Evolutionary conservation across 805 yeast genomes (phyloP), one percentile per base, ranked within the genome.

Genomic region (Wickerhamomyces subpelliculosus): DNA sequence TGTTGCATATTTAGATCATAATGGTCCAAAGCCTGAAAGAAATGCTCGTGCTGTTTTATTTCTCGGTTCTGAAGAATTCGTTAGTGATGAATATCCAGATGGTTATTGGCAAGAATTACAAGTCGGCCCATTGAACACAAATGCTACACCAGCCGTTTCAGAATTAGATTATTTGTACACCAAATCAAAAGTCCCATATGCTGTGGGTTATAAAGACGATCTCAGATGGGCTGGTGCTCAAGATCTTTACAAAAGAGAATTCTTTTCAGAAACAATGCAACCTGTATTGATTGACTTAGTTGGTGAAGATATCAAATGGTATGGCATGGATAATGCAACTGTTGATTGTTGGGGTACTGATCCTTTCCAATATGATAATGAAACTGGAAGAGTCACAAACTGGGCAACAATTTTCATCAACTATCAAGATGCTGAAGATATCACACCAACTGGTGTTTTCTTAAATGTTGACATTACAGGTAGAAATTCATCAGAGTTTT

Each of bases 31-130:
- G 13, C 59, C 58, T 24, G 48, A 37, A 8, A 44, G 49, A 32
- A 46, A 45, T 24, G 55, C 55, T 27, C 40, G 38, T 22, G 52
- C 54, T 7, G 40, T 39, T 7, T n/a, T 51, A 13, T 51, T 49
- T 41, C 46, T 51, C 25, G 55, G 55, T 42, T 43, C 47, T 32
- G 55, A 49, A 17, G 54, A 51, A 32, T 43, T 34, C 27, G 42
- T 44, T 3, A 38, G 34, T 11, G 50, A 43, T 3, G 52, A 45
- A 27, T 49, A 32, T 42, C 49, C 49, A 16, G 43, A 51, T 22
- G 55, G 55, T 7, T 51, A 51, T 38, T 51, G 55, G 54, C 45
- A 48, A 33, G 45, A 47, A 8, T 40, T 41, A 28, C 52, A 51
- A 32, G 43, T 51, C 27, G 55, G 55, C 32, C 55, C 55, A 27